phyloP scores from a whole-genome alignment of 2,329 filamentous ascomycete genomes.

The Cryphonectria carpinicola region DNA sequence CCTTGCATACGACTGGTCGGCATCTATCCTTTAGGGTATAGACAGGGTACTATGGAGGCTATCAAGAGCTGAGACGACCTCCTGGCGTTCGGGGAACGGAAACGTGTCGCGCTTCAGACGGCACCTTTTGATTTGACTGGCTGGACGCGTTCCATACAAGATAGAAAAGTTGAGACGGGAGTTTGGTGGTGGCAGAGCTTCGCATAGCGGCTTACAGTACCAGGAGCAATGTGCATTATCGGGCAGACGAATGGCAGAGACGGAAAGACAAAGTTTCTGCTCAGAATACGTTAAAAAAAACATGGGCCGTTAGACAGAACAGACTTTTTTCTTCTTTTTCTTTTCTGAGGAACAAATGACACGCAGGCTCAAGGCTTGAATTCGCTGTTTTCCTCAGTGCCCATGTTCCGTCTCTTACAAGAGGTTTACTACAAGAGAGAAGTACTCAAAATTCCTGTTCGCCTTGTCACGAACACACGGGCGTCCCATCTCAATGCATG shows the following conservation, averaged over 20 bases:
- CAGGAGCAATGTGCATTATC: slow-evolving; percentile 2
- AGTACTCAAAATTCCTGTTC: neutral
- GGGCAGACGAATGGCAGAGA: neutral
- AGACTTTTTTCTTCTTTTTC: neutral
- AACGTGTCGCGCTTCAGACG: slow-evolving; percentile 15
- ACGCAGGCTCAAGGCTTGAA: neutral
- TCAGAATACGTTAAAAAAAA: slow-evolving; percentile 6
- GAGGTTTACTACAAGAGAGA: neutral
- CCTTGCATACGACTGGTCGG: slow-evolving; percentile 19
- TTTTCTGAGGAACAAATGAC: neutral
- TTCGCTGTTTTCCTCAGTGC: neutral
- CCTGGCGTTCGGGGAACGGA: slow-evolving; percentile 38
- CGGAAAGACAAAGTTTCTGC: neutral
- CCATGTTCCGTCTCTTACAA: neutral
- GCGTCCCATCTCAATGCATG: neutral
- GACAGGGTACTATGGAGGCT: slow-evolving; percentile 41
- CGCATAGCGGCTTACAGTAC: slow-evolving; percentile 9
- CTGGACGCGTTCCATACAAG: neutral
- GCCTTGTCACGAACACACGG: neutral
- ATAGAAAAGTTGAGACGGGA: neutral
- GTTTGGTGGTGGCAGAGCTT: neutral
- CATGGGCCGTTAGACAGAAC: neutral
- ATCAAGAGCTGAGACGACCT: slow-evolving; percentile 64
- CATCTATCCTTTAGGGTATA: slow-evolving; percentile 34
- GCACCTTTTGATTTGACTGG: slow-evolving; percentile 23